A percentile compares a stretch with the other conserved stretches of the same genome.
Conservation (phyloP, 495 filamentous ascomycete genomes). For the Penicillium simplicissimum region DNA sequence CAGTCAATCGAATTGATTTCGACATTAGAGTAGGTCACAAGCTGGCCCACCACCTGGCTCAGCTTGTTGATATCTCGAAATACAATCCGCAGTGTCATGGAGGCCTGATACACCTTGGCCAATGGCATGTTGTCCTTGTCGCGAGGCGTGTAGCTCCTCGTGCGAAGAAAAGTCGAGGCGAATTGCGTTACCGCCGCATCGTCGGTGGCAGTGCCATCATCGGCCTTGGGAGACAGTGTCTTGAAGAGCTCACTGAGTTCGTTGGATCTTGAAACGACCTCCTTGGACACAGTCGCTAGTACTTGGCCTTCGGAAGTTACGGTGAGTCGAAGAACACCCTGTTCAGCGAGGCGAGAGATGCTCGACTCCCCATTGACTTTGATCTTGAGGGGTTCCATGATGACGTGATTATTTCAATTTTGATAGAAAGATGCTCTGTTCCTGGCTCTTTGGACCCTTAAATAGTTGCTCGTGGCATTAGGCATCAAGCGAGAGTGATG, state of each 20-base stretch:
- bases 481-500: background rate
- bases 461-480: background rate
- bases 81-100: conserved; percentile 7
- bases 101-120: conserved; percentile 14
- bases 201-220: background rate
- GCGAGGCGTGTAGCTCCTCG: conserved; percentile 8
- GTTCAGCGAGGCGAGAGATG: conserved; percentile 20
- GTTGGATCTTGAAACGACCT: conserved; percentile 18
- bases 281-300: conserved; percentile 16
- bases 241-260: conserved; percentile 19
- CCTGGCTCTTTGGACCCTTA: background rate
- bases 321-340: conserved; percentile 15
- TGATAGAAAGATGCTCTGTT: background rate
- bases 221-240: background rate
- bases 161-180: conserved; percentile 17
- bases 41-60: conserved; percentile 13
- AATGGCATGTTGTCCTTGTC: conserved; percentile 12
- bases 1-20: conserved; percentile 26
- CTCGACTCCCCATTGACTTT: conserved; percentile 21
- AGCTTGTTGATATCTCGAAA: conserved; percentile 24
- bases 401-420: background rate
- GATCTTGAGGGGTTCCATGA: conserved; percentile 25
- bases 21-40: conserved; percentile 16
- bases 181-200: conserved; percentile 22
- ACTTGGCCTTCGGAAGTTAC: conserved; percentile 17